These are phyloP conservation scores for Phytophthora idaei DNA, from an alignment of 352 stramenopile species.

Conservation along the genomic window DNA sequence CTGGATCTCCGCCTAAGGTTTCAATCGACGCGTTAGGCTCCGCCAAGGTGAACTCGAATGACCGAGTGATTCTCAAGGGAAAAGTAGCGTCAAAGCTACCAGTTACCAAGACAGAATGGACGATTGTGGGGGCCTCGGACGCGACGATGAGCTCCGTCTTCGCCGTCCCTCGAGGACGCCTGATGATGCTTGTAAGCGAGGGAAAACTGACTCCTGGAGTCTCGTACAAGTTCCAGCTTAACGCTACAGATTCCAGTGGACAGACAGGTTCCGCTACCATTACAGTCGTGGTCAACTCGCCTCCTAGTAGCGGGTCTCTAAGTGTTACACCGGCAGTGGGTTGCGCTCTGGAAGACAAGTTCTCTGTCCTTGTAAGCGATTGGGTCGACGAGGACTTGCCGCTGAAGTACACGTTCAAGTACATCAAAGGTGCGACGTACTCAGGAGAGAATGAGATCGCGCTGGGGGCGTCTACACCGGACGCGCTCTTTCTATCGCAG, in stretches of 20 bases:
- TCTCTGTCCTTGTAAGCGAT: constrained; percentile 49
- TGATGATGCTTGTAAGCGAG: constrained; percentile 58
- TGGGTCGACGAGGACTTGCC: constrained; percentile 76
- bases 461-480: constrained; percentile 55
- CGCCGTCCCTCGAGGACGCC: constrained; percentile 38
- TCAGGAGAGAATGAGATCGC: constrained; percentile 56
- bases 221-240: constrained; percentile 60
- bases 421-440: constrained; percentile 64
- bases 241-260: constrained; percentile 46
- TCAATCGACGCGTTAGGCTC: constrained; percentile 52
- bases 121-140: constrained; percentile 39
- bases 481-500: constrained; percentile 56
- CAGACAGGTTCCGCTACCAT: constrained; percentile 50
- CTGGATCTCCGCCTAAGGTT: constrained; percentile 55
- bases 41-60: constrained; percentile 63
- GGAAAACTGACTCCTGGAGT: constrained; percentile 47
- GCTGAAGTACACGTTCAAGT: constrained; percentile 75
- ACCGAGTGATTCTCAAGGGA: constrained; percentile 59
- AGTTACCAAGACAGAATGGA: constrained; percentile 52
- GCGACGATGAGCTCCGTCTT: constrained; percentile 45
- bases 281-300: constrained; percentile 52
- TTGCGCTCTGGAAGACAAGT: constrained; percentile 60
- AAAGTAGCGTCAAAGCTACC: constrained; percentile 52
- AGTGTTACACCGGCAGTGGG: constrained; percentile 47
- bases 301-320: constrained; percentile 57